phyloP scores from a whole-genome alignment of 2,329 filamentous ascomycete species.

The Elsinoe necatrix region DNA sequence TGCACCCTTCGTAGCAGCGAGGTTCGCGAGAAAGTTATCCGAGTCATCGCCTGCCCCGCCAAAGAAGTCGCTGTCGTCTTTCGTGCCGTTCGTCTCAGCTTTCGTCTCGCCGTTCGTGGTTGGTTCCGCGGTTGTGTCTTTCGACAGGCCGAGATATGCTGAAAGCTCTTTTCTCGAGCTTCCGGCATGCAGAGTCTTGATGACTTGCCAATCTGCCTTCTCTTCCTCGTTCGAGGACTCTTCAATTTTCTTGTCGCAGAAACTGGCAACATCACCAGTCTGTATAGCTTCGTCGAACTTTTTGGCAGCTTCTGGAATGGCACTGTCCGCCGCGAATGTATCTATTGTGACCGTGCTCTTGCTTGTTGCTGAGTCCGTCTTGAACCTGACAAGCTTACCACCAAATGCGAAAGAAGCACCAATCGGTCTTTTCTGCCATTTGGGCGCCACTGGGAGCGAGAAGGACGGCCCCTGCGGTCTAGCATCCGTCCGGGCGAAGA shows the following conservation, averaged over 20 bases:
- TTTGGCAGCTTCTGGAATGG: slow-evolving; percentile 73
- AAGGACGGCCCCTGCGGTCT: slow-evolving; percentile 88
- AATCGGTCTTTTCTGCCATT: slow-evolving; percentile 78
- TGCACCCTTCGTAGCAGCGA: slow-evolving; percentile 80
- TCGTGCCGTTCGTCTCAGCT: slow-evolving; percentile 23
- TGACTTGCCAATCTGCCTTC: slow-evolving; percentile 91
- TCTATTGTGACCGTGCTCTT: slow-evolving; percentile 74
- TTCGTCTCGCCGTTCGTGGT: slow-evolving; percentile 49
- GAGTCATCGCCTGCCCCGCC: slow-evolving; percentile 59
- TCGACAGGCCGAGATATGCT: slow-evolving; percentile 78
- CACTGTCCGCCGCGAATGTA: slow-evolving; percentile 79
- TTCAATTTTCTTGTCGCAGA: slow-evolving; percentile 72
- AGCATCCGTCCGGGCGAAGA: slow-evolving; percentile 87
- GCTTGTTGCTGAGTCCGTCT: slow-evolving; percentile 53
- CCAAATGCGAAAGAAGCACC: slow-evolving; percentile 93
- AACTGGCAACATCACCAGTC: slow-evolving; percentile 64
- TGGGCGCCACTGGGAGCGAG: slow-evolving; percentile 74
- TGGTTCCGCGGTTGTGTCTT: slow-evolving; percentile 34
- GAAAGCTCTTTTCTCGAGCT: slow-evolving; percentile 81
- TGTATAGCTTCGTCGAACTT: slow-evolving; percentile 78
- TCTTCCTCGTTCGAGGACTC: slow-evolving; percentile 77
- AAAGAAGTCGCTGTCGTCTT: slow-evolving; percentile 55
- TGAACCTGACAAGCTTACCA: slow-evolving; percentile 77
- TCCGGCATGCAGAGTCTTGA: slow-evolving; percentile 76
- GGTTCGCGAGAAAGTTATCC: slow-evolving; percentile 77